A percentile compares a stretch with the other conserved stretches of the same genome.
Evolutionary conservation across 257 asterid genomes (phyloP).

Genomic region (Solanum virginianum): DNA sequence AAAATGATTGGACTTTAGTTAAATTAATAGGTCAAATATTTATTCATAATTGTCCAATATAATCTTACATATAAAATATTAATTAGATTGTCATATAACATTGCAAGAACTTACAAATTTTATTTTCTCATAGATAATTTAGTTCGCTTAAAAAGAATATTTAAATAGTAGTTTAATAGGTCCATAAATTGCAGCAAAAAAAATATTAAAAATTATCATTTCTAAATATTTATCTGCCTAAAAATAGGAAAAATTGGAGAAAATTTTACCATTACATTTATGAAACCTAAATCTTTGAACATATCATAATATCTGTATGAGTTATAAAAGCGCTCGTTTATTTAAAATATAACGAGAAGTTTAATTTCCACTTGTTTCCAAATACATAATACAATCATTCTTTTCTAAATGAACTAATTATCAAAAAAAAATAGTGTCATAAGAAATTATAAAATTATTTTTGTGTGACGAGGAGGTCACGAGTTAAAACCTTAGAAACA

Average conservation of each 20-base stretch:
- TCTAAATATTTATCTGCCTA: no score
- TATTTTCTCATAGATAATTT: neutral
- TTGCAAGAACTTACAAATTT: neutral
- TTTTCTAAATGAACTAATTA: neutral
- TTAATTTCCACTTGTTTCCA: neutral
- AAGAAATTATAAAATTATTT: neutral
- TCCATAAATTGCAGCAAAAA: no score
- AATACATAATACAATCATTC: neutral
- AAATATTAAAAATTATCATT: no score
- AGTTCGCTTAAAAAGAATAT: neutral
- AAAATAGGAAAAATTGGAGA: no score
- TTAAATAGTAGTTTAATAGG: neutral
- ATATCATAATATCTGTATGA: neutral
- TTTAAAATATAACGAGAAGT: neutral
- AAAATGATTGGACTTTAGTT: neutral
- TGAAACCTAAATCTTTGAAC: neutral
- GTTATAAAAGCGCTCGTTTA: neutral
- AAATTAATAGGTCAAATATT: neutral
- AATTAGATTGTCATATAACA: neutral
- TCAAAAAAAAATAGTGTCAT: neutral
- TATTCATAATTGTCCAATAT: neutral
- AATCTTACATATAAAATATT: neutral
- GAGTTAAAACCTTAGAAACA: no score
- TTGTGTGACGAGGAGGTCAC: no score
- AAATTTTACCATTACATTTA: no score